Evolutionary conservation across 306 rosid species (phyloP), one percentile per base, ranked within the genome.

Genomic region (Glycyrrhiza uralensis): DNA sequence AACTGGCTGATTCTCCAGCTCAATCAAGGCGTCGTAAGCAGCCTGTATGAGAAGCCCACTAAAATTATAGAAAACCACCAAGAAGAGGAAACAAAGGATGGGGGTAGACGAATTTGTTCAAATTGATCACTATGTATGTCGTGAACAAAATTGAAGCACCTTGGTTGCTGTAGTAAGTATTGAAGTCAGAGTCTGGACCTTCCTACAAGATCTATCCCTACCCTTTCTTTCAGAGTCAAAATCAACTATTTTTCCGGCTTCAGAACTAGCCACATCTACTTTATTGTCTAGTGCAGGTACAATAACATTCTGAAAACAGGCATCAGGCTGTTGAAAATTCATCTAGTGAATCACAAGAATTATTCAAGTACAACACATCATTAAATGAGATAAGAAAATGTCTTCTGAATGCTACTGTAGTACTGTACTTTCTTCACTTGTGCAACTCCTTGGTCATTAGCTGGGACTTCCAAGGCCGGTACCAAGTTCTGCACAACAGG

Each of bases 111-210:
- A 54, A 44, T 7, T 57, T 36, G n/a, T 11, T 3, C 19, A 74
- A 46, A 49, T 20, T 13, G 15, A 14, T 23, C 44, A 36, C 54
- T 2, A 10, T 38, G 45, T 11, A 57, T 11, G 66, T 11, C 17
- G n/a, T 9, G 24, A 17, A 38, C 60, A 72, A 67, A 32, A 7
- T 33, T 52, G 44, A 49, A 49, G 17, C 47, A 83, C 93, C 85
- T 88, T 83, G 87, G 84, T 85, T 72, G 81, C 36, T 29, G 84
- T 80, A 51, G 66, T 63, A 46, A 81, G 80, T 24, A 55, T 60
- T 11, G 87, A 82, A 36, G 71, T 79, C 19, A 77, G 78, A 24
- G 82, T 50, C 74, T 33, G 64, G 76, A 47, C 76, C 82, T 85
- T 81, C 55, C 47, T 68, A 10, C 45, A 28, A 18, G 64, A 36